Percentiles rank a stretch among this genome's conserved stretches.
phyloP scores from a whole-genome alignment of 2,329 filamentous ascomycete species.

The Elsinoe necatrix region DNA sequence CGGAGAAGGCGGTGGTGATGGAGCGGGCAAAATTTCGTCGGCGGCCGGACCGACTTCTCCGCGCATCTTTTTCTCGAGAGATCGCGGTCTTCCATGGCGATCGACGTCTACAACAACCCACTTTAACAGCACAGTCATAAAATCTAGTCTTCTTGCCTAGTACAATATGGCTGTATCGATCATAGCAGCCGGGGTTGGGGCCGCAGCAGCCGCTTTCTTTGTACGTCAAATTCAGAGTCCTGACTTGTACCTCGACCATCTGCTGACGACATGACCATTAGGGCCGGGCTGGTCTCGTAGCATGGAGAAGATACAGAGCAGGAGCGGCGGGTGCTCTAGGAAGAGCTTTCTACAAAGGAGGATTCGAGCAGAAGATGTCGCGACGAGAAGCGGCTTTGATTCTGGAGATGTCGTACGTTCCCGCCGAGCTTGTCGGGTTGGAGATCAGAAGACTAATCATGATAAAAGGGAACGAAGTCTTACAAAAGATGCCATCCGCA shows the following conservation, averaged over 20 bases:
- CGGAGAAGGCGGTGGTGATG: not conserved
- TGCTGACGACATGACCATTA: slow-evolving; percentile 34
- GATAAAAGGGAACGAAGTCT: slow-evolving; percentile 70
- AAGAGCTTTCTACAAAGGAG: slow-evolving; percentile 93
- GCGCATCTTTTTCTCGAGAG: not conserved
- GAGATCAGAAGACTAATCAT: not conserved
- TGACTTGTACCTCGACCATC: slow-evolving; percentile 6
- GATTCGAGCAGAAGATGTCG: slow-evolving; percentile 95
- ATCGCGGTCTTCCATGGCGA: not conserved
- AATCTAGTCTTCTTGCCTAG: not conserved
- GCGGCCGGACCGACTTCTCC: not conserved
- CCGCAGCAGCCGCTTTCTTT: slow-evolving; percentile 58
- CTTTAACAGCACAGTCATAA: too few relatives aligned
- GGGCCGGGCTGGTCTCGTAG: slow-evolving; percentile 88
- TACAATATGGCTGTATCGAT: slow-evolving; percentile 48
- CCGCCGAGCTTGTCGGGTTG: not conserved
- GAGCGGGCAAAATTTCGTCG: slow-evolving; percentile 10
- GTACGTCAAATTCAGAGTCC: slow-evolving; percentile 33
- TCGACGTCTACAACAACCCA: not conserved
- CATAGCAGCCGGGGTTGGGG: slow-evolving; percentile 51
- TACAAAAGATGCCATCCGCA: slow-evolving; percentile 88
- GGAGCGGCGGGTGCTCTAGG: slow-evolving; percentile 63
- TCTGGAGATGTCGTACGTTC: slow-evolving; percentile 71
- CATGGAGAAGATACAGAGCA: slow-evolving; percentile 72
- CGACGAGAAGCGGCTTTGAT: slow-evolving; percentile 85